These are phyloP conservation scores for Calocybe indica DNA, from an alignment of 768 basidiomycete genomes.

Conservation along the genomic window DNA sequence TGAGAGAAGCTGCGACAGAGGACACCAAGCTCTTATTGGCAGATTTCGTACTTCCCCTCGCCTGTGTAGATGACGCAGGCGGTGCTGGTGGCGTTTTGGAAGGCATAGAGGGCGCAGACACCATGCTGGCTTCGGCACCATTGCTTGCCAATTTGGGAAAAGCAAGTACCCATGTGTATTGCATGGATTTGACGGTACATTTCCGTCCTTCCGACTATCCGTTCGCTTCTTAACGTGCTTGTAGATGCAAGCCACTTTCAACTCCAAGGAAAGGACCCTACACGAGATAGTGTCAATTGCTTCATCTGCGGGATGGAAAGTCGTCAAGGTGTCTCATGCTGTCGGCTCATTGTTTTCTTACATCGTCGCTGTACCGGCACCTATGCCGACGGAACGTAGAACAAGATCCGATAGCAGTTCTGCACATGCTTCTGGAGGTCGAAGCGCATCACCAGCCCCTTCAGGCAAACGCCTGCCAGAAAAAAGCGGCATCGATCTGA, in stretches of 20 bases:
- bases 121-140: constrained; percentile 49
- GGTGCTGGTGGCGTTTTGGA: constrained; percentile 22
- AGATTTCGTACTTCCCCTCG: constrained; percentile 66
- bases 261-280: constrained; percentile 65
- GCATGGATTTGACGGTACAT: constrained; percentile 62
- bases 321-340: constrained; percentile 47
- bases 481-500: constrained; percentile 23
- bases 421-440: constrained; percentile 3
- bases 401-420: constrained; percentile 17
- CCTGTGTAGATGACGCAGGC: constrained; percentile 50
- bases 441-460: constrained; percentile 3
- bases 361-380: constrained; percentile 58
- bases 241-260: constrained; percentile 68
- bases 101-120: constrained; percentile 46
- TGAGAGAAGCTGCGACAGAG: constrained; percentile 41
- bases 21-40: constrained; percentile 62
- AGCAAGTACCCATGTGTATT: constrained; percentile 64
- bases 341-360: constrained; percentile 67
- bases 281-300: constrained; percentile 53
- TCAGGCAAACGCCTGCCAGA: background rate
- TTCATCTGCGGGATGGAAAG: constrained; percentile 56
- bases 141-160: constrained; percentile 72
- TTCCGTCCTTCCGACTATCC: background rate
- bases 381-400: constrained; percentile 33
- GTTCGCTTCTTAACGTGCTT: background rate